Conservation (phyloP, 305 asterid genomes). For the Rubia occidens region DNA sequence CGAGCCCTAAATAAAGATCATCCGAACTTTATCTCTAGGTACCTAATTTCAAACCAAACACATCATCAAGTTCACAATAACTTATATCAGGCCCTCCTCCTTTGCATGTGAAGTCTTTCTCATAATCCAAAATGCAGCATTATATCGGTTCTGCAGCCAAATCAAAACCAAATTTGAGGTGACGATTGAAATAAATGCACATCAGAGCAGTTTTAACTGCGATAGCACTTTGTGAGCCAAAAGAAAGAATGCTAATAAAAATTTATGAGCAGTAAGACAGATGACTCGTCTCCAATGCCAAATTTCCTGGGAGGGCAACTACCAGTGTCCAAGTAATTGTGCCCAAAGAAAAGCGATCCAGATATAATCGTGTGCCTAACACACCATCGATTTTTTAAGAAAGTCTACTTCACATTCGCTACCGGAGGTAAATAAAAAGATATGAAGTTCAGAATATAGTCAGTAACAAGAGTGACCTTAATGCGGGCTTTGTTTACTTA, state of each 20-base stretch:
- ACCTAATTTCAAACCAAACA: conserved; percentile 1
- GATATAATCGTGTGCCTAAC: not conserved
- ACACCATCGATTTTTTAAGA: not conserved
- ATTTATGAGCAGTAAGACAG: not conserved
- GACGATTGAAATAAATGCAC: not conserved
- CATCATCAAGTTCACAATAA: not conserved
- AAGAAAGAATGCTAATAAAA: not conserved
- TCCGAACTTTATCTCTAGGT: no score
- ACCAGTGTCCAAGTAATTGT: not conserved
- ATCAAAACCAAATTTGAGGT: not conserved
- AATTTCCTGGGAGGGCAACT: not conserved
- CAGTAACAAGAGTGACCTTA: not conserved
- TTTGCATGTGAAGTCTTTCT: conserved; percentile 39
- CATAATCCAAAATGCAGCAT: conserved; percentile 90
- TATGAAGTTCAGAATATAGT: not conserved
- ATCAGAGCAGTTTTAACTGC: not conserved
- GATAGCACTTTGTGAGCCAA: not conserved
- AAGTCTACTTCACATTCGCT: not conserved
- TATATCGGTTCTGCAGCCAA: conserved; percentile 60
- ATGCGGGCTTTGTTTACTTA: not conserved
- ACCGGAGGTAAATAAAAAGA: not conserved
- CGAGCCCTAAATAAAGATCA: no score
- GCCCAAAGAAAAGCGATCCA: not conserved
- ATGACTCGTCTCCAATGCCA: not conserved
- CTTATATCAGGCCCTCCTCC: conserved; percentile 5